Percentiles rank a stretch among this genome's conserved stretches.
Conservation (phyloP, 1,139 yeast species). For the Oligophagozyma castellii region DNA sequence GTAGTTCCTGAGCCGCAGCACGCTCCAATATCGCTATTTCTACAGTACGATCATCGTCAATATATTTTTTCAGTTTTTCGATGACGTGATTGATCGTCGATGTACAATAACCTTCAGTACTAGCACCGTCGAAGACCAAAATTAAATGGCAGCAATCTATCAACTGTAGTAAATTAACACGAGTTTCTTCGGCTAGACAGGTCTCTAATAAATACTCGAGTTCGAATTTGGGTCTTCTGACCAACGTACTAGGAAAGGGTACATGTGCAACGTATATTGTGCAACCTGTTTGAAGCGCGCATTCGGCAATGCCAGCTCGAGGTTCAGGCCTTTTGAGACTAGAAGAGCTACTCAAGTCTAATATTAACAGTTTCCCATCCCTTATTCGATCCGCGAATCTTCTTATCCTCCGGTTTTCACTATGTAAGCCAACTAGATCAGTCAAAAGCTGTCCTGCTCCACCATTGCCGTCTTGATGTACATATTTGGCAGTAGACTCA, state of each 20-base stretch:
- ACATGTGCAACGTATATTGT: background rate
- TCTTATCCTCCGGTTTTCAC: no score
- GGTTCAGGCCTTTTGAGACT: no score
- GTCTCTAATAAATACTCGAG: slow-evolving; percentile 30
- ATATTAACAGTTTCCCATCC: no score
- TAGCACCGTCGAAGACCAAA: slow-evolving; percentile 21
- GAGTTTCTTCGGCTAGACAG: slow-evolving; percentile 24
- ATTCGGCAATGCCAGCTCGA: no score
- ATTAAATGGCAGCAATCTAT: slow-evolving; percentile 11
- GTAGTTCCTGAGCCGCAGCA: slow-evolving; percentile 1
- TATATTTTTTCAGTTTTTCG: slow-evolving; percentile 16
- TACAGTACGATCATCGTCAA: slow-evolving; percentile 2
- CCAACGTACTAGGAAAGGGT: slow-evolving; percentile 48
- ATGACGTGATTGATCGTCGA: slow-evolving; percentile 13
- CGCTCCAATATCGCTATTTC: background rate
- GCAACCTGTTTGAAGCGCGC: no score
- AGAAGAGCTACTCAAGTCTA: no score
- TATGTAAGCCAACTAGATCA: no score
- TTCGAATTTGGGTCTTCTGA: slow-evolving; percentile 48
- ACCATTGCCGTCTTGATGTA: no score
- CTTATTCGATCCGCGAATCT: no score
- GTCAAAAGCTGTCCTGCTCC: no score
- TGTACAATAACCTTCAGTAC: slow-evolving; percentile 15
- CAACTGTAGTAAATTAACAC: slow-evolving; percentile 14
- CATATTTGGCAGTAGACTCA: no score